Base-by-base conservation (phyloP, 306 rosid species). In the Begonia loranthoides region DNA sequence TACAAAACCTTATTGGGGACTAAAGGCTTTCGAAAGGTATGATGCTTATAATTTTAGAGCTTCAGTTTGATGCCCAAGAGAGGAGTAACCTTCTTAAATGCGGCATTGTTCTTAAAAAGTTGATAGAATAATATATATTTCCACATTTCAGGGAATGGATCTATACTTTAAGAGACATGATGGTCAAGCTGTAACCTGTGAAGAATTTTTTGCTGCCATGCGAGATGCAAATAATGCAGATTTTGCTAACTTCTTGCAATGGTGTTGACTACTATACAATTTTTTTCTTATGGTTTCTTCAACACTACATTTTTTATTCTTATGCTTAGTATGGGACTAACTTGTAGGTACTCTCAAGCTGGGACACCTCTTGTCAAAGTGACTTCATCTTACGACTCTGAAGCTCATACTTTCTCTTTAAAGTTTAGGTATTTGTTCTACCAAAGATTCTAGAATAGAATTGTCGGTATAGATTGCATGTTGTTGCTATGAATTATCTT, bases 171-270 rank as follows among this genome's bases (percentile, higher is more conserved):
- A 86, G 78, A 83, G 96, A 69, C 99, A 92, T 59, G 99, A 92
- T 71, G 94, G 87, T 21, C 94, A 92, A 67, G 99, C 99, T 58
- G 99, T 92, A 49, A 92, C 99, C 34, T 92, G 99, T 69, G 99
- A 92, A 83, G 94, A 92, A 50, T 92, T 86, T 69, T 92, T 40
- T 24, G 84, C 88, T 52, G 96, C 99, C 65, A 92, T 92, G 99
- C 79, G 81, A 55, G 96, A 92, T 70, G 99, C 99, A 56, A 92
- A 83, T 59, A 54, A 64, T 76, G 93, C 86, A 13, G 88, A 92
- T 73, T 92, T 92, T 69, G 94, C 99, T 47, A 92, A 92, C 75
- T 92, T 92, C 79, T 75, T 83, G 56, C 69, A 1, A 17, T 83
- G 99, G 94, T 80, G 44, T 56, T 72, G 56, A 45, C 72, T 55